These are phyloP conservation scores for Jaltomata sinuosa DNA, from an alignment of 257 asterid species.

Conservation along the genomic window DNA sequence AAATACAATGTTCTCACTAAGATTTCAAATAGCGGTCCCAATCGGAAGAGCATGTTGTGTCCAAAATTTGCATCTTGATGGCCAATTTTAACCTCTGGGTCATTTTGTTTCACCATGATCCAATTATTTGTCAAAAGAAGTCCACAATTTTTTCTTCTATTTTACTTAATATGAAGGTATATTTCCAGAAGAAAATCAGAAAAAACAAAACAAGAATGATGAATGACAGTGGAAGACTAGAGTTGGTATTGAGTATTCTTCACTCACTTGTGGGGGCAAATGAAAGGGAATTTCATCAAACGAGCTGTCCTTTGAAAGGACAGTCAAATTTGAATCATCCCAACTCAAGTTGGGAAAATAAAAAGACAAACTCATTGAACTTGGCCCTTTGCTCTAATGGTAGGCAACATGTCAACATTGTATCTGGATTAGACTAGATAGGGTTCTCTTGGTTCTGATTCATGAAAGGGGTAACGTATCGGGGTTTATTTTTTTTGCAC, in stretches of 20 bases:
- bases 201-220: background rate
- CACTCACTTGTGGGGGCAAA: background rate
- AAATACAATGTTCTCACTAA: no score
- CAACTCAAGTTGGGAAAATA: background rate
- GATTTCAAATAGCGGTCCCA: no score
- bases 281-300: background rate
- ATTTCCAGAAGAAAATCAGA: background rate
- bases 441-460: background rate
- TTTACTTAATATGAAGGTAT: background rate
- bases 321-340: background rate
- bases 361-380: background rate
- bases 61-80: background rate
- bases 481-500: background rate
- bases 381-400: background rate
- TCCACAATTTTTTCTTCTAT: no score
- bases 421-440: background rate
- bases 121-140: no score
- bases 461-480: background rate
- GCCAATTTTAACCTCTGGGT: background rate
- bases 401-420: background rate
- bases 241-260: background rate
- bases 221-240: background rate
- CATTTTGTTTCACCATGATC: background rate
- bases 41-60: background rate
- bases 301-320: background rate